Evolutionary conservation across 2,329 filamentous ascomycete species (phyloP).

Genomic region (Coniochaeta sp.): DNA sequence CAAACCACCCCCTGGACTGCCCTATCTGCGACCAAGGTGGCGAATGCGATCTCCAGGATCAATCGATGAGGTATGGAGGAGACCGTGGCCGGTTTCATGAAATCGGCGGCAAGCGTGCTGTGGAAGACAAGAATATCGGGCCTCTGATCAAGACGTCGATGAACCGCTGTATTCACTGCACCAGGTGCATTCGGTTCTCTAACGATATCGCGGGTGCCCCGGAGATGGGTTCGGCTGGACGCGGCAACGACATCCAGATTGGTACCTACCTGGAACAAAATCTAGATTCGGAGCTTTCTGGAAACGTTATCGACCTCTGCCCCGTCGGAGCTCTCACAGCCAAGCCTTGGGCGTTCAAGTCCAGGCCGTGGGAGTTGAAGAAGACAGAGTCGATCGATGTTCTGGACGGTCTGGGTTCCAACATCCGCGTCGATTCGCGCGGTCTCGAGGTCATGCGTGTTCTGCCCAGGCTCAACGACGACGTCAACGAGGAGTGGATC

Average conservation of each 20-base stretch:
- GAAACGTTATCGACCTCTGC: constrained; percentile 96
- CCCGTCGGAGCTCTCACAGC: constrained; percentile 94
- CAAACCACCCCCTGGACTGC: constrained; percentile 94
- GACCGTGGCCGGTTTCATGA: constrained; percentile 98
- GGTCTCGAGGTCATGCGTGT: constrained; percentile 96
- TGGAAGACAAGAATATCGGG: constrained; percentile 99
- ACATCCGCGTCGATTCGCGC: constrained; percentile 87
- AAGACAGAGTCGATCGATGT: constrained; percentile 96
- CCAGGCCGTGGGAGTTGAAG: constrained; percentile 94
- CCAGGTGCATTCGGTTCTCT: constrained; percentile 92
- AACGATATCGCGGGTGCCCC: constrained; percentile 96
- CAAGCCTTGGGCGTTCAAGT: constrained; percentile 96
- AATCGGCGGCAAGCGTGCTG: constrained; percentile 87
- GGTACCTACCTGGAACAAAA: constrained; percentile 95
- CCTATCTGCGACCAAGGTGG: constrained; percentile 98
- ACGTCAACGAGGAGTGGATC: constrained; percentile 99
- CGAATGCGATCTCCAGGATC: constrained; percentile 97
- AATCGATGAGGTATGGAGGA: constrained; percentile 97
- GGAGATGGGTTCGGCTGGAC: constrained; percentile 87
- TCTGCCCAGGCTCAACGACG: constrained; percentile 87
- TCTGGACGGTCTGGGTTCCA: constrained; percentile 84
- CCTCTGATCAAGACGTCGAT: constrained; percentile 98
- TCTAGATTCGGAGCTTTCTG: constrained; percentile 89
- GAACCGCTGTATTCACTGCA: constrained; percentile 99
- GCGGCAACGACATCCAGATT: constrained; percentile 96